Evolutionary conservation across 2,329 filamentous ascomycete genomes (phyloP).

Genomic region (Cordyceps farinosa): DNA sequence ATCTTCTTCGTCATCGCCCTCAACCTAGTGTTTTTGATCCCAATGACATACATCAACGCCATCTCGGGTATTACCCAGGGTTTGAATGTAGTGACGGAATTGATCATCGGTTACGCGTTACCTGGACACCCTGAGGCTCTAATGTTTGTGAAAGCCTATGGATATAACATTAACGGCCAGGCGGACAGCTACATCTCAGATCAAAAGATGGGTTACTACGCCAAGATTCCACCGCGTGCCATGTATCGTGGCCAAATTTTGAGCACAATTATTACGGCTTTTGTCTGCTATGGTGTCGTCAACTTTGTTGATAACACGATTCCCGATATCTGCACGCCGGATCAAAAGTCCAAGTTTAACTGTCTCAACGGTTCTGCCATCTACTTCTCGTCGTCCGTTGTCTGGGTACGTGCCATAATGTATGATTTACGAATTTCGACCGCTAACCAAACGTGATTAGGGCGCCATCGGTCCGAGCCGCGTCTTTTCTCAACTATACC

Average conservation of each 20-base stretch:
- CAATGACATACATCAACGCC: slow-evolving; percentile 38
- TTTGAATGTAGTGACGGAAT: slow-evolving; percentile 48
- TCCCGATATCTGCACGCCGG: slow-evolving; percentile 29
- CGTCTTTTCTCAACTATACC: slow-evolving; percentile 33
- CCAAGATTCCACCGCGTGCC: slow-evolving; percentile 31
- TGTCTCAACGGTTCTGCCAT: slow-evolving; percentile 30
- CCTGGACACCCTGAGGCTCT: slow-evolving; percentile 33
- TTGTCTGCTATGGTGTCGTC: slow-evolving; percentile 41
- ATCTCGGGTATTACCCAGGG: slow-evolving; percentile 41
- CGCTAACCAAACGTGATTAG: background rate
- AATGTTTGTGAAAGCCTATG: slow-evolving; percentile 58
- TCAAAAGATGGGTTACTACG: slow-evolving; percentile 33
- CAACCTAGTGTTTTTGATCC: slow-evolving; percentile 39
- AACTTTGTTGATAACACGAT: slow-evolving; percentile 34
- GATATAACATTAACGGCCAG: slow-evolving; percentile 41
- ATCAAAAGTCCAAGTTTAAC: slow-evolving; percentile 32
- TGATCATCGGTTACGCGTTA: slow-evolving; percentile 28
- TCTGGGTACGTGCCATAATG: slow-evolving; percentile 21
- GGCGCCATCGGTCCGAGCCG: slow-evolving; percentile 28
- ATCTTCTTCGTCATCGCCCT: slow-evolving; percentile 33
- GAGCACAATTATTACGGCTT: slow-evolving; percentile 36
- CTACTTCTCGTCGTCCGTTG: slow-evolving; percentile 32
- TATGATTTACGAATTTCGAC: background rate
- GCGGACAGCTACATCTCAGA: slow-evolving; percentile 37
- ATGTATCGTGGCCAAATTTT: slow-evolving; percentile 38